Percentiles rank a stretch among this genome's conserved stretches.
These are phyloP conservation scores for Polychaeton citri DNA, from an alignment of 2,329 filamentous ascomycete species.

Conservation along the genomic window DNA sequence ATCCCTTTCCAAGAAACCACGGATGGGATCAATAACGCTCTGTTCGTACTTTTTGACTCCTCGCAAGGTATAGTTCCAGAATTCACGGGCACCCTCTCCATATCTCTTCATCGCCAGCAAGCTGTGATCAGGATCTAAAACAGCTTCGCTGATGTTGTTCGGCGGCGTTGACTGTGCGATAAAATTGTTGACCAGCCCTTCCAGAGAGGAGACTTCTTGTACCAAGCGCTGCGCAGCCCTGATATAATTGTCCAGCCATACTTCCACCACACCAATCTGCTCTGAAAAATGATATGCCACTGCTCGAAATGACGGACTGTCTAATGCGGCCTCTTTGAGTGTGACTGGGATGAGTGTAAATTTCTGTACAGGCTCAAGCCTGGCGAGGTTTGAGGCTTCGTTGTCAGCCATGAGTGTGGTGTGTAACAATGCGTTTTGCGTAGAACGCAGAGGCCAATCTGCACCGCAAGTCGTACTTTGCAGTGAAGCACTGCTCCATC, in stretches of 20 bases:
- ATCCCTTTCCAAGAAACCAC: conserved; percentile 63
- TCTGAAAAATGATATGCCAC: conserved; percentile 77
- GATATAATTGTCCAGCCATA: conserved; percentile 71
- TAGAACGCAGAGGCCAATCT: too few relatives aligned
- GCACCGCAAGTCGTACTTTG: too few relatives aligned
- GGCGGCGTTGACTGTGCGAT: conserved; percentile 64
- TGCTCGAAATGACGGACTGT: conserved; percentile 89
- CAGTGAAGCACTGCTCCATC: too few relatives aligned
- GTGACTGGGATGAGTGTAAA: conserved; percentile 52
- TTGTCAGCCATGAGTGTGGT: neutral
- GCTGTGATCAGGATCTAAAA: conserved; percentile 92
- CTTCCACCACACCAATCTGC: conserved; percentile 80
- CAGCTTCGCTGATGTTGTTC: conserved; percentile 60
- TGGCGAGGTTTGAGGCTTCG: neutral
- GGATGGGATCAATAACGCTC: conserved; percentile 68
- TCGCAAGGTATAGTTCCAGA: conserved; percentile 65
- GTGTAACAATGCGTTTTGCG: too few relatives aligned
- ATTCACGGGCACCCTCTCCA: conserved; percentile 74
- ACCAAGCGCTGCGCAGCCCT: conserved; percentile 49
- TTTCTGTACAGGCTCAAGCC: neutral
- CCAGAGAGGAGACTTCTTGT: conserved; percentile 57
- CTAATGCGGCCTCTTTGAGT: conserved; percentile 87
- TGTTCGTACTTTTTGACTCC: conserved; percentile 66
- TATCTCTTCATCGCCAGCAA: conserved; percentile 73
- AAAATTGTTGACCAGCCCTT: conserved; percentile 66